Evolutionary conservation across 305 asterid genomes (phyloP), one percentile per base, ranked within the genome.

Genomic region (Euphrasia arctica): DNA sequence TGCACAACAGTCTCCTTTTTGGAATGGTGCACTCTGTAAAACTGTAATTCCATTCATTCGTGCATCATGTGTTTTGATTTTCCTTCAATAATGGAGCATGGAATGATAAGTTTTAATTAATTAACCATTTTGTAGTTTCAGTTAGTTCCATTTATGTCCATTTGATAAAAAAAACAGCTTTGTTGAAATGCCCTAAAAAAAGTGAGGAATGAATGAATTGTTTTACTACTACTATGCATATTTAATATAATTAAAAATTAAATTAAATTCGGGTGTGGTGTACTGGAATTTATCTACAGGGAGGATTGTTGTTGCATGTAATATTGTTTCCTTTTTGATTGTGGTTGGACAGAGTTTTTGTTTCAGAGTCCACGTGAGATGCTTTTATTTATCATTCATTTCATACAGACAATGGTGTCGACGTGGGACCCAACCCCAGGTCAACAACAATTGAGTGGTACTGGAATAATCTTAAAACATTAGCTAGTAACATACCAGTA

Each of bases 361-460:
- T 77, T 76, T 83, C 88, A 81, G 94, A 81, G 66, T 83, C 90
- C 94, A 83, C 90, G 94, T 85, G 94, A 83, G 90, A 75, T 85
- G 83, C 88, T 78, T 76, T 81, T 83, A 69, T 74, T 43, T 61
- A 83, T 81, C 77, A 83, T 81, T 81, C 90, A 79, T 80, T 79
- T 89, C 85, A 81, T 76, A 74, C 83, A 78, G 94, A 81, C 88
- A 86, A 41, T 79, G 83, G 82, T 76, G 83, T 77, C 85, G 27
- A 59, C 32, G 45, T 72, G 78, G 90, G 85, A 42, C 83, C 85
- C 81, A 70, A 51, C 18, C 67, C 73, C 74, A 77, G 72, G 77
- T 80, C 79, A 80, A 67, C 64, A 45, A 11, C 51, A 43, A 43
- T 43, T 43, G 49, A 43, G 4, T 43, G 4, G 10, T 12, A 31